Evolutionary conservation across 208 protist genomes (phyloP).

Genomic region (Leishmania lainsoni): DNA sequence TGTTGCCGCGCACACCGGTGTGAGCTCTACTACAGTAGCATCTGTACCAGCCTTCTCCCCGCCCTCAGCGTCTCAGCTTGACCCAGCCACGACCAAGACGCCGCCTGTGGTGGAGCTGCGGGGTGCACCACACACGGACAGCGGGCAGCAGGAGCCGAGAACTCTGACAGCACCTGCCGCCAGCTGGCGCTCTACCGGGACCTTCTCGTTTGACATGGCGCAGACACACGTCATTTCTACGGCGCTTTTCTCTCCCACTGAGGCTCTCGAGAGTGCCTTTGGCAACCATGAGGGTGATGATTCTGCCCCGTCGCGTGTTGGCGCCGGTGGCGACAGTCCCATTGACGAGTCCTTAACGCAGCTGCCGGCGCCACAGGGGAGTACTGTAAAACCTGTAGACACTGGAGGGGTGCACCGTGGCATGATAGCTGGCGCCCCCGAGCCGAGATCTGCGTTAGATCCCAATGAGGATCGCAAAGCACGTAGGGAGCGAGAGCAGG

Average conservation of each 20-base stretch:
- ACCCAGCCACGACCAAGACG: not conserved
- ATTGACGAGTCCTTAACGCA: not conserved
- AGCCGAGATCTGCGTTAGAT: not conserved
- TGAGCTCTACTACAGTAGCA: not conserved
- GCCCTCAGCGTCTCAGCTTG: not conserved
- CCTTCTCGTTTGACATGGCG: slow-evolving; percentile 28
- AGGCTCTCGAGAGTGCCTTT: not conserved
- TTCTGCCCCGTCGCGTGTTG: not conserved
- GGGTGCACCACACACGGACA: not conserved
- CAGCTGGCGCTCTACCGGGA: slow-evolving; percentile 13
- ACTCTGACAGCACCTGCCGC: not conserved
- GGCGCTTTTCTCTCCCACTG: slow-evolving; percentile 22
- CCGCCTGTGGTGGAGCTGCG: slow-evolving; percentile 1
- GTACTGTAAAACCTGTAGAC: not conserved
- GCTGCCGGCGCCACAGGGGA: not conserved
- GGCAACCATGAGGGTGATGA: not conserved
- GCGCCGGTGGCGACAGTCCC: not conserved
- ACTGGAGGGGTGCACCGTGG: not conserved
- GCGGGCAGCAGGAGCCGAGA: too few species aligned
- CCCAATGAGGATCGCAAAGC: slow-evolving; percentile 13
- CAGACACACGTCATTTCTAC: slow-evolving; percentile 1
- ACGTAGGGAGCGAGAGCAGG: slow-evolving; percentile 22
- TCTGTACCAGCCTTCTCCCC: not conserved
- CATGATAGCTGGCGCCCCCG: not conserved
- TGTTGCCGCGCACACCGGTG: slow-evolving; percentile 2